phyloP scores from a whole-genome alignment of 1,284 basidiomycete species.

The Bondarzewia mesenterica region DNA sequence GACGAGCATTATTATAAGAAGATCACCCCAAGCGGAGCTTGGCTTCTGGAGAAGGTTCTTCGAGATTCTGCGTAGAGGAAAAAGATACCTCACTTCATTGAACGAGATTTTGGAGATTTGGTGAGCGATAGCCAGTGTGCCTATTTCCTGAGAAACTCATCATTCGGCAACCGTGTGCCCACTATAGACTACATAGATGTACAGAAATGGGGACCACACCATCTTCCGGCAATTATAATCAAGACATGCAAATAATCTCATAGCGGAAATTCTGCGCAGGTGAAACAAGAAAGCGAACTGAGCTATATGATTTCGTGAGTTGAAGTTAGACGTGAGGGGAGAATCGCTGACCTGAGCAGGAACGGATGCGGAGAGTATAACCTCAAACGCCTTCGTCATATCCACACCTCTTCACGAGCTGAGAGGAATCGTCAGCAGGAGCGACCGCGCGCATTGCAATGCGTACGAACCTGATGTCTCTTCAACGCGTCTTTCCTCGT shows the following conservation, averaged over 20 bases:
- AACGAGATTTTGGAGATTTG: not conserved
- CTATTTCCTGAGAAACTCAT: not conserved
- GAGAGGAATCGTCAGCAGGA: constrained; percentile 10
- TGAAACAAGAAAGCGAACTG: not conserved
- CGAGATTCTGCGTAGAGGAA: constrained; percentile 1
- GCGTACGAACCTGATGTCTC: constrained; percentile 58
- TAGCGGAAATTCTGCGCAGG: too few relatives aligned
- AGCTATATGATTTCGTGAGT: not conserved
- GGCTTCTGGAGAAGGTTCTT: constrained; percentile 62
- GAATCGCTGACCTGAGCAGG: not conserved
- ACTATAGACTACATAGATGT: constrained; percentile 3
- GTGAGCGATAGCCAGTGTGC: not conserved
- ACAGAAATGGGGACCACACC: not conserved
- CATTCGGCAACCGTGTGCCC: too few relatives aligned
- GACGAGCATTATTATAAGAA: constrained; percentile 78
- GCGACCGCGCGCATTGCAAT: not conserved
- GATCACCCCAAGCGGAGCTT: constrained; percentile 68
- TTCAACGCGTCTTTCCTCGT: constrained; percentile 77
- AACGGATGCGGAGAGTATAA: not conserved
- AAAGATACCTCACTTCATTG: not conserved
- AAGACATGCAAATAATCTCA: too few relatives aligned
- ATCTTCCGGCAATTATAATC: constrained; percentile 1
- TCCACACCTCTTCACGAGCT: constrained; percentile 75
- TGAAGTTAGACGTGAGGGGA: not conserved
- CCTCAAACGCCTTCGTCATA: constrained; percentile 48